These are phyloP conservation scores for Alternaria triticina DNA, from an alignment of 2,329 filamentous ascomycete species.

Conservation along the genomic window DNA sequence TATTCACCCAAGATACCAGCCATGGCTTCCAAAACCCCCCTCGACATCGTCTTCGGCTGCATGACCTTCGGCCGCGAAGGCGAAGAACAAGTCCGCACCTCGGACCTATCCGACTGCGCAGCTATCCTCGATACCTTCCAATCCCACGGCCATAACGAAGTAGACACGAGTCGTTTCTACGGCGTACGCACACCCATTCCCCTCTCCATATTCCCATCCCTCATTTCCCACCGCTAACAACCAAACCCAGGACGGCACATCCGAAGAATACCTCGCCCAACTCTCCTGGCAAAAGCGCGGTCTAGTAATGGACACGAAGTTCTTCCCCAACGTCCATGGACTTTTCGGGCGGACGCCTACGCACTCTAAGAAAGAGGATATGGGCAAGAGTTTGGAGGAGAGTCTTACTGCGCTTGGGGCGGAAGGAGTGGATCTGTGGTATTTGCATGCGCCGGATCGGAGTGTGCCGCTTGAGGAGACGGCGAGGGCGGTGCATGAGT, in stretches of 20 bases:
- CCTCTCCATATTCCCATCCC: background rate
- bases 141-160: constrained; percentile 38
- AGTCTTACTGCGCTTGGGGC: constrained; percentile 50
- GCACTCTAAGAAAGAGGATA: constrained; percentile 38
- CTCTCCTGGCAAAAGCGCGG: constrained; percentile 49
- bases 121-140: constrained; percentile 42
- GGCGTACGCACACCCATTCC: constrained; percentile 15
- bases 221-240: background rate
- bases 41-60: constrained; percentile 46
- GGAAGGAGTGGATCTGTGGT: constrained; percentile 50
- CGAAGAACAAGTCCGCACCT: constrained; percentile 26
- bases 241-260: constrained; percentile 28
- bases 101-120: constrained; percentile 18
- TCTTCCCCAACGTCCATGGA: constrained; percentile 45
- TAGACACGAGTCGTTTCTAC: constrained; percentile 51
- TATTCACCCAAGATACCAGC: background rate
- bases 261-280: constrained; percentile 53
- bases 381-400: constrained; percentile 36
- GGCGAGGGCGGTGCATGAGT: constrained; percentile 54
- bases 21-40: constrained; percentile 22
- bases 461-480: constrained; percentile 54
- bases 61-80: constrained; percentile 46
- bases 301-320: constrained; percentile 54
- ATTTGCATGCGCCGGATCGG: constrained; percentile 56
- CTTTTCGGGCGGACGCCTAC: constrained; percentile 21